Conservation (phyloP, 306 rosid genomes). For the Cercis canadensis region DNA sequence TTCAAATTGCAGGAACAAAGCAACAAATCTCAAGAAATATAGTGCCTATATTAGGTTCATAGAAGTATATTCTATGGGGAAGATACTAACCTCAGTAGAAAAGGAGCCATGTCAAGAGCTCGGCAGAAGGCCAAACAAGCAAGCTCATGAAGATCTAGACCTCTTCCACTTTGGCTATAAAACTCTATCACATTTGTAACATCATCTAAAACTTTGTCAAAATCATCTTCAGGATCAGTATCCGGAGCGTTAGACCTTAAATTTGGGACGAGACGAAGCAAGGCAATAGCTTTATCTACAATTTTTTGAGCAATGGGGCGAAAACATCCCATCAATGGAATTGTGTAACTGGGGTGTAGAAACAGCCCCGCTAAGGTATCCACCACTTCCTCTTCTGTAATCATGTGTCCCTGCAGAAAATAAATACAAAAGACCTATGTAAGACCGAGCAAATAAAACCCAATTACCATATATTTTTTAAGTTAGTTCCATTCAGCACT, state of each 20-base stretch:
- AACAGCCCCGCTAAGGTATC: slow-evolving; percentile 60
- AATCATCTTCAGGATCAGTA: slow-evolving; percentile 30
- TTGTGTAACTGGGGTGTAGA: slow-evolving; percentile 68
- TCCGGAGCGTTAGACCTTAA: slow-evolving; percentile 59
- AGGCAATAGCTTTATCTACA: slow-evolving; percentile 60
- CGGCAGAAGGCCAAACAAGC: slow-evolving; percentile 87
- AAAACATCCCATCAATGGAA: slow-evolving; percentile 78
- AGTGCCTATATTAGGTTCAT: neutral
- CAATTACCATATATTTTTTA: neutral
- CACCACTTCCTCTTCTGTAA: slow-evolving; percentile 73
- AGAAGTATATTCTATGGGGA: neutral
- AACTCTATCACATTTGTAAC: slow-evolving; percentile 55
- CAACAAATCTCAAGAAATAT: neutral
- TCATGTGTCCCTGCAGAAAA: slow-evolving; percentile 50
- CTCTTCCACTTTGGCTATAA: slow-evolving; percentile 55
- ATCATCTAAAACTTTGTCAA: slow-evolving; percentile 46
- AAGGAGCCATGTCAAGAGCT: slow-evolving; percentile 68
- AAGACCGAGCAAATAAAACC: neutral
- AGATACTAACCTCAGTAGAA: slow-evolving; percentile 65
- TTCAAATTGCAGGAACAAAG: slow-evolving; percentile 1
- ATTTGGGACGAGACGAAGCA: slow-evolving; percentile 65
- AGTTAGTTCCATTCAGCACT: neutral
- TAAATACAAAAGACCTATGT: neutral
- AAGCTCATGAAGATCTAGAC: slow-evolving; percentile 88
- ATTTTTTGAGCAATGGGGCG: slow-evolving; percentile 58